Percentiles rank a stretch among this genome's conserved stretches.
phyloP scores from a whole-genome alignment of 2,329 filamentous ascomycete genomes.

The Phialophora verrucosa region DNA sequence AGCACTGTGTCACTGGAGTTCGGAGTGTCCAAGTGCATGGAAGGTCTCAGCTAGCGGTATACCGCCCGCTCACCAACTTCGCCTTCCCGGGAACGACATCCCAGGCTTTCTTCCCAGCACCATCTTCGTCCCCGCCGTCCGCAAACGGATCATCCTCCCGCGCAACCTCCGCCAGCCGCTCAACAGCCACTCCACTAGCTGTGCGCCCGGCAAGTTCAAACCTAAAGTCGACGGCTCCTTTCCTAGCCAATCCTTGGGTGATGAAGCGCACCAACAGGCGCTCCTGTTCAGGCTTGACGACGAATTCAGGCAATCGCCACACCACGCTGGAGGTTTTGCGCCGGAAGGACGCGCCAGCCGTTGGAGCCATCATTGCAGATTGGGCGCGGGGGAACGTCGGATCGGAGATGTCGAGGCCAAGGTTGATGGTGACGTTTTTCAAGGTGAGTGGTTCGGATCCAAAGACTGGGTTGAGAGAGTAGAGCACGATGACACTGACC shows the following conservation, averaged over 20 bases:
- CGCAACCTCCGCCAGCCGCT: constrained; percentile 43
- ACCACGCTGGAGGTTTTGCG: constrained; percentile 53
- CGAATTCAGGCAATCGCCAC: constrained; percentile 57
- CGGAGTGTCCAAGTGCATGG: neutral
- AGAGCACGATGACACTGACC: constrained; percentile 83
- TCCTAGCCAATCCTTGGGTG: constrained; percentile 72
- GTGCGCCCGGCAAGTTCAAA: constrained; percentile 72
- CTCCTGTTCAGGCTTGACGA: constrained; percentile 61
- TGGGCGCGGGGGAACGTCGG: constrained; percentile 51
- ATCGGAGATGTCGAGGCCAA: constrained; percentile 50
- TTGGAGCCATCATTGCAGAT: constrained; percentile 54
- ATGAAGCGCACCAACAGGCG: constrained; percentile 84
- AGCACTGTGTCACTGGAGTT: neutral
- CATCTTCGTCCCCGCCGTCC: constrained; percentile 44
- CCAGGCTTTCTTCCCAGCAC: constrained; percentile 59
- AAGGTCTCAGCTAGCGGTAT: constrained; percentile 61
- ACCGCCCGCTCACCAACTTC: constrained; percentile 77
- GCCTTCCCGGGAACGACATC: constrained; percentile 67
- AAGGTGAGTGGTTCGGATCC: constrained; percentile 56
- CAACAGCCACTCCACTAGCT: constrained; percentile 70
- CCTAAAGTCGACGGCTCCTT: constrained; percentile 78
- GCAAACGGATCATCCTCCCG: constrained; percentile 55
- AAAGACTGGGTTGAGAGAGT: constrained; percentile 78
- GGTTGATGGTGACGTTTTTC: constrained; percentile 78
- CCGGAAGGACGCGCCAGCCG: constrained; percentile 51